Base-by-base conservation (phyloP, 2,329 filamentous ascomycete genomes). In the Colletotrichum brevisporum region DNA sequence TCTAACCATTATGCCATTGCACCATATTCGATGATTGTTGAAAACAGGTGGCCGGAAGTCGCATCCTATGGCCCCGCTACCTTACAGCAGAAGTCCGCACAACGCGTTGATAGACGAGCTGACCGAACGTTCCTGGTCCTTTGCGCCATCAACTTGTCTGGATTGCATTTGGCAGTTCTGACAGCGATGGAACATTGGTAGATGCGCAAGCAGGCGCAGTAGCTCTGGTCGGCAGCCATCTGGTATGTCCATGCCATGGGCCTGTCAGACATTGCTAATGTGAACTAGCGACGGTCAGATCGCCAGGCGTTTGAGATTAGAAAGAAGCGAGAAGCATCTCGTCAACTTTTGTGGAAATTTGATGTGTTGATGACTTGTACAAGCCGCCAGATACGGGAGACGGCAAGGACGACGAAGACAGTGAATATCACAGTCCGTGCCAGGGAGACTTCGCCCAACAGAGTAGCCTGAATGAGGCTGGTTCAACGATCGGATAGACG, bases 271-370 rank as follows among this genome's bases (percentile, higher is more conserved):
- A 54, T 21, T 27, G 36, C 27, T n/a, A 54, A n/a, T 8, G n/a
- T 36, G 6, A 6, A 21, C 51, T 48, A 36, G 27, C 27, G 36
- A 21, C 27, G 31, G 52, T 48, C n/a, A 21, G 36, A 16, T 36
- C 52, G 27, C 52, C n/a, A 39, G 52, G 31, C 26, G n/a, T 31
- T 39, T 43, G 53, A 13, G 43, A 31, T n/a, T 39, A 16, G 53
- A 21, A 56, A 31, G 41, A 13, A 26, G 12, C 18, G 6, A 43
- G 10, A 43, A 43, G 41, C 16, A 43, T 15, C 15, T 43, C 41
- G 41, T 43, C 27, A 39, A 39, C 52, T 54, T 16, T 16, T 56
- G 53, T 43, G 18, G 53, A 43, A 43, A 36, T 60, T 43, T 60
- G 48, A 41, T 18, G 24, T 27, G 31, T 15, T 18, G 24, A 43